Percentiles rank a stretch among this genome's conserved stretches.
Conservation (phyloP, 2,329 filamentous ascomycete species). For the Phyllosticta ampelicida region DNA sequence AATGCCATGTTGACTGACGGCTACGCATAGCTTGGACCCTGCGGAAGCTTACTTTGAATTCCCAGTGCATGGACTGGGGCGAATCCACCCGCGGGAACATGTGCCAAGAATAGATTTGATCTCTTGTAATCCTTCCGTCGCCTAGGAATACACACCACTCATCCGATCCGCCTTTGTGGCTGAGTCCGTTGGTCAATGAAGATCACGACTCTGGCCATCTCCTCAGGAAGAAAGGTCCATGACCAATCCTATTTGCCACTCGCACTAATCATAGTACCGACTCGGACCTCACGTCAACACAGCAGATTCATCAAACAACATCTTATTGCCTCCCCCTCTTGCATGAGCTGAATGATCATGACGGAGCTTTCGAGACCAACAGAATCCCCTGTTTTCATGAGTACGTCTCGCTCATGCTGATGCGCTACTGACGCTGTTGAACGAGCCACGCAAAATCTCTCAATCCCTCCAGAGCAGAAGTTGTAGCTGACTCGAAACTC, state of each 20-base stretch:
- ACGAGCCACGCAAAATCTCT: not conserved
- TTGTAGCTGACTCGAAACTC: not conserved
- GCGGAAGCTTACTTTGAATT: not conserved
- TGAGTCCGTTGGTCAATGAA: not conserved
- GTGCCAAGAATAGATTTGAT: not conserved
- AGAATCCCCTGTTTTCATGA: not conserved
- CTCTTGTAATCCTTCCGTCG: not conserved
- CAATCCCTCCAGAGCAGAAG: not conserved
- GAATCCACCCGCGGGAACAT: not conserved
- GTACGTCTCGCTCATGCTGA: not conserved
- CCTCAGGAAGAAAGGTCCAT: not conserved
- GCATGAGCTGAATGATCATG: not conserved
- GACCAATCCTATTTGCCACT: not conserved
- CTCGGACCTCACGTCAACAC: not conserved
- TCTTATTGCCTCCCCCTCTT: not conserved
- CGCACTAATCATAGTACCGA: not conserved
- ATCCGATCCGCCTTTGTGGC: not conserved
- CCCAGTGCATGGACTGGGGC: not conserved
- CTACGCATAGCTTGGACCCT: not conserved
- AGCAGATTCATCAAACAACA: not conserved
- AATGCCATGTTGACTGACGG: not conserved
- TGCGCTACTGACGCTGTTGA: not conserved
- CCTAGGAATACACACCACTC: not conserved
- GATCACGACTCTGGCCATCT: not conserved
- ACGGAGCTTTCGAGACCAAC: not conserved